Base-by-base conservation (phyloP, 345 rosid genomes). In the Brassica rapa region DNA sequence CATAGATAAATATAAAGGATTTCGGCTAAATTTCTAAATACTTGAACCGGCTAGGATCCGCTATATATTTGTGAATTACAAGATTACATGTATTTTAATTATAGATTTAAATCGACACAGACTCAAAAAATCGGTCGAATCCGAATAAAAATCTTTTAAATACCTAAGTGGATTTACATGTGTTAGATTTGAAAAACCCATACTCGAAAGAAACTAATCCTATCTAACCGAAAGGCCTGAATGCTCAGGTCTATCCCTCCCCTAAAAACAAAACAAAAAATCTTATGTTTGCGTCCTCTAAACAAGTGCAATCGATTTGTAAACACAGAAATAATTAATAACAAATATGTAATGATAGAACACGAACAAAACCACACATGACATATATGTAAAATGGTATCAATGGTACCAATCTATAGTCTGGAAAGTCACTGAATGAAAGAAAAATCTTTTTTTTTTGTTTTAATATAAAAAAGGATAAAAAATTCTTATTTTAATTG, bases 241-340 rank as follows among this genome's bases (percentile, higher is more conserved):
- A 35, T 10, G 8, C 70, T 30, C 1, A 0, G 10, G 46, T 39
- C 12, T 37, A 39, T 39, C 46, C 4, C 46, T 39, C 46, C 12
- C 12, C 15, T 1, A 2, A 14, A 49, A 49, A 14, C n/a, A 21
- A 56, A 57, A 8, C 1, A 23, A 24, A 23, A 24, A 19, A 25
- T n/a, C 53, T 12, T 14, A 71, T 37, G 66, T 70, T 70, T 70
- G 62, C 64, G 19, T 68, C 25, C 35, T 61, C 72, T 27, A 27
- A 8, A 41, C 41, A 49, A 68, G 24, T 68, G 59, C 59, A 46
- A 24, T n/a, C 24, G 39, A 19, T 19, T 70, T 49, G 56, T 6
- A 49, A 0, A n/a, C n/a, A 49, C 19, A 14, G 7, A 46, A 46
- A 49, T 39, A 39, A 49, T 15, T 5, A 49, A n/a, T 49, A 5